These are phyloP conservation scores for Sphenostylis stenocarpa DNA, from an alignment of 306 rosid species.

Conservation along the genomic window DNA sequence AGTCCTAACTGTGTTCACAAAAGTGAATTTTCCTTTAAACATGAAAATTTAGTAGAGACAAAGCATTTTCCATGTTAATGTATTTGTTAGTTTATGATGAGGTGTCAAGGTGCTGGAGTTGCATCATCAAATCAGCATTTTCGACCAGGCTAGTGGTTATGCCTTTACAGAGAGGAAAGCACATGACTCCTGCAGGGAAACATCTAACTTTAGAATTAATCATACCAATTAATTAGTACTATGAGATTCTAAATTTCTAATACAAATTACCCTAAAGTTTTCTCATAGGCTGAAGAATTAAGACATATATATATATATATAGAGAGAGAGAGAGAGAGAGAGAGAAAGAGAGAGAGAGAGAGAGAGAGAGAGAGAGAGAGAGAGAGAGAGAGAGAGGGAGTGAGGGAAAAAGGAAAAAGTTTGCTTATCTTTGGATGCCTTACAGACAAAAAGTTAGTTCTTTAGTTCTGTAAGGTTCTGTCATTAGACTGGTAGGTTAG, in stretches of 20 bases:
- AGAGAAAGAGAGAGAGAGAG: neutral
- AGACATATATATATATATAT: neutral
- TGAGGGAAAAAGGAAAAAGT: neutral
- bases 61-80: neutral
- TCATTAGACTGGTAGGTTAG: slow-evolving; percentile 7
- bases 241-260: slow-evolving; percentile 3
- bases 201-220: neutral
- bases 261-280: neutral
- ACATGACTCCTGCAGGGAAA: slow-evolving; percentile 11
- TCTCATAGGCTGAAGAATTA: neutral
- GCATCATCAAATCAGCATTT: neutral
- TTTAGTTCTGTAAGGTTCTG: slow-evolving; percentile 14
- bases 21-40: neutral
- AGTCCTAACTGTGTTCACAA: neutral
- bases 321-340: no score
- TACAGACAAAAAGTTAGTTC: neutral
- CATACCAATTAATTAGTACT: neutral
- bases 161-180: slow-evolving; percentile 12
- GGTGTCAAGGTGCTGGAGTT: neutral
- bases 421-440: slow-evolving; percentile 12
- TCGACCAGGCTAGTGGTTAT: neutral
- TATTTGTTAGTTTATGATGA: neutral
- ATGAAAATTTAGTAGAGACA: neutral
- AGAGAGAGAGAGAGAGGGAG: no score
- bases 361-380: neutral